Percentiles rank a stretch among this genome's conserved stretches.
These are phyloP conservation scores for Chlamydomonas sp. DNA, from an alignment of 139 green algal species.

Conservation along the genomic window DNA sequence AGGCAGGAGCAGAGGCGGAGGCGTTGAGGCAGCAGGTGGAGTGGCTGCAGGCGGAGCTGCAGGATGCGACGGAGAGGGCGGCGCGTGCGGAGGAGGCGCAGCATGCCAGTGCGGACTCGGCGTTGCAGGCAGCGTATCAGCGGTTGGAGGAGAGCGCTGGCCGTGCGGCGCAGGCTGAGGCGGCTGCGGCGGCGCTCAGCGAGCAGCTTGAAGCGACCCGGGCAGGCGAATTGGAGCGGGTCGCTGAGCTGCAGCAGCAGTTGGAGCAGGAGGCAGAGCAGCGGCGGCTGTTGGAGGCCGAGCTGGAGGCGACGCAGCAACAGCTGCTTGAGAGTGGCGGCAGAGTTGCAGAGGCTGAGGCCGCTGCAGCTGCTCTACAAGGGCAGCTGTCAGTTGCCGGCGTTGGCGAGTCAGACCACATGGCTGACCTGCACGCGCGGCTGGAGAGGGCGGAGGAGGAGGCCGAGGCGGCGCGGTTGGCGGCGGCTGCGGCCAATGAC, in stretches of 20 bases:
- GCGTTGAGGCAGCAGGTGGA: too few species aligned
- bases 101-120: too few species aligned
- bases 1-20: neutral
- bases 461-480: neutral
- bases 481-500: neutral
- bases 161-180: neutral
- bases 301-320: neutral
- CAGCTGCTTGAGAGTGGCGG: neutral
- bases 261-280: neutral
- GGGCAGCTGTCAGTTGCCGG: neutral
- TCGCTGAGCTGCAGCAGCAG: neutral
- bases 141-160: neutral
- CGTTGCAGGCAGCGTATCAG: too few species aligned
- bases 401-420: neutral
- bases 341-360: neutral
- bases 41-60: too few species aligned
- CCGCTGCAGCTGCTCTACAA: neutral
- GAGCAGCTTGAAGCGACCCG: neutral
- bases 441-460: neutral
- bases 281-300: neutral
- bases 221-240: neutral
- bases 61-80: too few species aligned
- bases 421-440: neutral
- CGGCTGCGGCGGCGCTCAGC: neutral
- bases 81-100: too few species aligned